A percentile compares a stretch with the other conserved stretches of the same genome.
These are phyloP conservation scores for Lavandula angustifolia DNA, from an alignment of 257 asterid genomes.

Conservation along the genomic window DNA sequence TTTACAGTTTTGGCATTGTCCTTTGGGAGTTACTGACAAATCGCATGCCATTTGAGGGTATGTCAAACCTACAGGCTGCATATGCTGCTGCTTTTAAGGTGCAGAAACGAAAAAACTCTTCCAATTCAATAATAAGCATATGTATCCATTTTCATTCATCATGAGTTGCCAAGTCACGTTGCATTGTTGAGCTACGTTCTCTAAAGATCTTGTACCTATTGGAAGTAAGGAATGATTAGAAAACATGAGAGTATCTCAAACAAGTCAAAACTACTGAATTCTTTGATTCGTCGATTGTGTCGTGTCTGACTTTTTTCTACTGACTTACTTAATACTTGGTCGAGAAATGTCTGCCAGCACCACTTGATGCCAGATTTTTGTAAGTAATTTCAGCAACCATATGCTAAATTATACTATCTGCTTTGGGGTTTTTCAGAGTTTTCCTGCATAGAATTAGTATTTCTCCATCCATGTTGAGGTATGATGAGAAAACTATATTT, in stretches of 20 bases:
- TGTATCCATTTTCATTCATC: not conserved
- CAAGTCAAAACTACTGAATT: constrained; percentile 10
- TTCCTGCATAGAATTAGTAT: not conserved
- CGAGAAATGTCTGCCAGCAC: not conserved
- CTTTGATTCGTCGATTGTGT: not conserved
- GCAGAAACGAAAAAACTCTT: constrained; percentile 8
- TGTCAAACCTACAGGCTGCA: constrained; percentile 99
- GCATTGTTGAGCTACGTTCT: not conserved
- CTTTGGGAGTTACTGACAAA: constrained; percentile 86
- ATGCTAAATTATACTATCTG: not conserved
- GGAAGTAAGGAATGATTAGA: not conserved
- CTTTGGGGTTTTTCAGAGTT: not conserved
- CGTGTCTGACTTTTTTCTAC: not conserved
- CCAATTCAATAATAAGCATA: constrained; percentile 2
- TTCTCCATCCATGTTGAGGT: not conserved
- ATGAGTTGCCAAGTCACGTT: not conserved
- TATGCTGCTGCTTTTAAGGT: constrained; percentile 99
- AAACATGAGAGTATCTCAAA: too few relatives aligned
- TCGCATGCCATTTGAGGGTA: constrained; percentile 97
- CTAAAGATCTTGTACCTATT: too few relatives aligned
- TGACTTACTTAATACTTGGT: not conserved
- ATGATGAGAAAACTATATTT: not conserved
- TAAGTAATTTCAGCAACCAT: not conserved
- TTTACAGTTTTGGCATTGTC: constrained; percentile 93
- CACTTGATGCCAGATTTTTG: not conserved